Base-by-base conservation (phyloP, 1,139 yeast genomes). In the Yamadazyma sp. region DNA sequence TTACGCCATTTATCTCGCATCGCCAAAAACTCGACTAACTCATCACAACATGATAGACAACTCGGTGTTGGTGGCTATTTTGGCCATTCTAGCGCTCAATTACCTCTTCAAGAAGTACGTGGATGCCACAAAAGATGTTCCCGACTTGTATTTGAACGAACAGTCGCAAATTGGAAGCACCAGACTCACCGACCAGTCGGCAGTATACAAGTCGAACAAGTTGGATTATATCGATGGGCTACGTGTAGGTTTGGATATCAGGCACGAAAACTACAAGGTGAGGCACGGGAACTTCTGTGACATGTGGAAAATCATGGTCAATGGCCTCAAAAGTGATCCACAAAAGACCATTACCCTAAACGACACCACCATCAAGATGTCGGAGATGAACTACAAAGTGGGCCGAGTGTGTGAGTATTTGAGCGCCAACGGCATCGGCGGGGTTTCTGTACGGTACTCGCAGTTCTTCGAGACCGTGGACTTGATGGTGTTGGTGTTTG, bases 251-350 rank as follows among this genome's bases (percentile, higher is more conserved):
- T 62, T 85, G 36, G 79, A 79, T 34, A 73, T 85, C 17, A 69
- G 86, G 39, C 70, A 71, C 43, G 70, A 75, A 37, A 81, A 76
- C 26, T 84, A 82, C 58, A 80, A 77, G 50, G 51, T 83, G 16
- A 66, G 92, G 48, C 81, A 81, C 53, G 92, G 92, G 7, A 81
- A 79, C 47, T 59, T 83, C 41, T 73, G 79, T 50, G 94, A 83
- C 59, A 58, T 83, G 3, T 84, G 91, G 89, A 64, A 61, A 40
- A 41, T 71, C 11, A 60, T 64, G 16, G 48, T 70, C 43, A 49
- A 51, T 11, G 44, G 47, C 15, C 38, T 45, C 20, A 54, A 50
- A 24, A 42, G 34, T 26, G 43, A 53, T 29, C 44, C 47, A 1
- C 34, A 43, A 1, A 50, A 54, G 26, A 26, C 44, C 2, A 40